Conservation (phyloP, 1,284 basidiomycete genomes). For the Bjerkandera adusta region DNA sequence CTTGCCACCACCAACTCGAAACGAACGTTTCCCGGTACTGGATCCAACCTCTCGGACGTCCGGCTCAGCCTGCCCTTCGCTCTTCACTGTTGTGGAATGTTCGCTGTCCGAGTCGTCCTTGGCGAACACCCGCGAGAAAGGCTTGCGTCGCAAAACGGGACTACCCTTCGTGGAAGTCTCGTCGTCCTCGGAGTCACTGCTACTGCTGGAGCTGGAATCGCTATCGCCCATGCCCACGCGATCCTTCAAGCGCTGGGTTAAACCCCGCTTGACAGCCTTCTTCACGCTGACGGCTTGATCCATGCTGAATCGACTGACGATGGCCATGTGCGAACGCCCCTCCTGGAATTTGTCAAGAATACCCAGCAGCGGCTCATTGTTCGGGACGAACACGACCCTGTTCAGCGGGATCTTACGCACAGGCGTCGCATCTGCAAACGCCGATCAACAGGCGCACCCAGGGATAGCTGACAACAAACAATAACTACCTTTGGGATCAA, state of each 20-base stretch:
- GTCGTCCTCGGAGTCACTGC: conserved; percentile 38
- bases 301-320: conserved; percentile 64
- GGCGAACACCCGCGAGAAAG: conserved; percentile 20
- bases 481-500: conserved; percentile 80
- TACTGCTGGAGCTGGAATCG: conserved; percentile 34
- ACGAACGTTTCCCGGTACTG: conserved; percentile 16
- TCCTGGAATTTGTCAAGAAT: conserved; percentile 92
- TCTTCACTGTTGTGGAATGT: conserved; percentile 33
- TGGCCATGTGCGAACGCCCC: conserved; percentile 89
- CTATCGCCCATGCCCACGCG: conserved; percentile 65
- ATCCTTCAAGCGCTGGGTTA: conserved; percentile 67
- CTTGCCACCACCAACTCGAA: conserved; percentile 18
- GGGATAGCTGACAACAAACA: not conserved
- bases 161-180: conserved; percentile 25
- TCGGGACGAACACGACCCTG: conserved; percentile 82
- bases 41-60: conserved; percentile 24
- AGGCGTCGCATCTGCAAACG: conserved; percentile 64
- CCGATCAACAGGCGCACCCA: conserved; percentile 6
- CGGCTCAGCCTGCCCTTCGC: conserved; percentile 28
- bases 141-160: conserved; percentile 20
- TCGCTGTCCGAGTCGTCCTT: conserved; percentile 20
- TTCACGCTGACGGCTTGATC: conserved; percentile 61
- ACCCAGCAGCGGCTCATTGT: conserved; percentile 82
- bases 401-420: conserved; percentile 80
- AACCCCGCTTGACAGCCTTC: conserved; percentile 64